Percentiles rank a stretch among this genome's conserved stretches.
phyloP scores from a whole-genome alignment of 116 monocot species.

The Iris pallida region DNA sequence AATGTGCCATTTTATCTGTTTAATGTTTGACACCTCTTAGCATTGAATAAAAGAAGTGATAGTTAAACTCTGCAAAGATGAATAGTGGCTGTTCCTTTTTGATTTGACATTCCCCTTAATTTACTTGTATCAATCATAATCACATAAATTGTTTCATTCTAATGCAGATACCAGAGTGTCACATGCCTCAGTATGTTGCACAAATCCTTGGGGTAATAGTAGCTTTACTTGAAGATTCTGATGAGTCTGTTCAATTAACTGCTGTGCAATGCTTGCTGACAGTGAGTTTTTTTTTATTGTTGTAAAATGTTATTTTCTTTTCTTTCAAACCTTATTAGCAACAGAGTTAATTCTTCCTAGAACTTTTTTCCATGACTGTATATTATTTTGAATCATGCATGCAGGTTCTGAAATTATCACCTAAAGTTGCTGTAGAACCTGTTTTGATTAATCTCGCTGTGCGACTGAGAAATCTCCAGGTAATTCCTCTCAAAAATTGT shows the following conservation, averaged over 20 bases:
- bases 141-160: not conserved
- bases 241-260: slow-evolving; percentile 91
- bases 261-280: slow-evolving; percentile 72
- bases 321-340: slow-evolving; percentile 1
- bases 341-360: not conserved
- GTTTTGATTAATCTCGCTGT: slow-evolving; percentile 71
- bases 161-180: slow-evolving; percentile 63
- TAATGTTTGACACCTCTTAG: not conserved
- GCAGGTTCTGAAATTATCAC: slow-evolving; percentile 70
- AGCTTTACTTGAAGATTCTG: slow-evolving; percentile 92
- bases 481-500: slow-evolving; percentile 7
- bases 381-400: slow-evolving; percentile 11
- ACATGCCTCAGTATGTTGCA: slow-evolving; percentile 54
- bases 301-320: not conserved
- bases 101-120: not conserved
- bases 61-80: not conserved
- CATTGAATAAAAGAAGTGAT: not conserved
- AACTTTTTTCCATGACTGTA: slow-evolving; percentile 8
- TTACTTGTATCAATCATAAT: not conserved
- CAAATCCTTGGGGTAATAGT: slow-evolving; percentile 77
- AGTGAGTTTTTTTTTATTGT: slow-evolving; percentile 31
- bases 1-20: not conserved
- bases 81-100: not conserved
- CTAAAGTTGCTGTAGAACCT: slow-evolving; percentile 72
- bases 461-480: slow-evolving; percentile 86